Percentiles rank a stretch among this genome's conserved stretches.
phyloP scores from a whole-genome alignment of 192 early-diverging fungal genomes.

The Rhizophagus clarus region DNA sequence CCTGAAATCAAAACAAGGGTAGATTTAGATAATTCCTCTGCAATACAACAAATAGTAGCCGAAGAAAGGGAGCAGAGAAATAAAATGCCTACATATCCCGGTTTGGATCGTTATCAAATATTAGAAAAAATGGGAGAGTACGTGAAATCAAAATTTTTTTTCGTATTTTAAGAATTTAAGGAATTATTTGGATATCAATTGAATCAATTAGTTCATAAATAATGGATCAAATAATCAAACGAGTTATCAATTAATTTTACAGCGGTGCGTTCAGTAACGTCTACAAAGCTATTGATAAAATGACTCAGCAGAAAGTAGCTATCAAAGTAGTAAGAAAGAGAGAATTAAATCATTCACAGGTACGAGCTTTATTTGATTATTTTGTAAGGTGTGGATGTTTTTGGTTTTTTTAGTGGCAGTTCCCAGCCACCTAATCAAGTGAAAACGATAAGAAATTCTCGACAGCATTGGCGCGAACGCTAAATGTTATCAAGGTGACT shows the following conservation, averaged over 20 bases:
- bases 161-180: too few relatives aligned
- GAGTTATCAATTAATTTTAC: conserved; percentile 23
- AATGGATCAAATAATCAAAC: neutral
- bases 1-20: conserved; percentile 11
- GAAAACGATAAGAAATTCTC: neutral
- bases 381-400: neutral
- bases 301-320: conserved; percentile 70
- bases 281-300: conserved; percentile 70
- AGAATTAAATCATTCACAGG: conserved; percentile 72
- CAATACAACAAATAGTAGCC: conserved; percentile 50
- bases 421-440: neutral
- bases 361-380: conserved; percentile 22
- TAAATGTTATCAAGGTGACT: neutral
- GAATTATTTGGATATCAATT: too few relatives aligned
- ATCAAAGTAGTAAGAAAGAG: conserved; percentile 82
- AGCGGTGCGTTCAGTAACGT: conserved; percentile 89
- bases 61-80: conserved; percentile 53
- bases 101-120: conserved; percentile 58
- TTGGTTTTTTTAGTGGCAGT: neutral
- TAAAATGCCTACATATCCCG: conserved; percentile 57
- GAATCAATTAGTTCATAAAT: neutral
- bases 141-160: conserved; percentile 35
- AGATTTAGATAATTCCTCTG: conserved; percentile 33
- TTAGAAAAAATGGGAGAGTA: conserved; percentile 75
- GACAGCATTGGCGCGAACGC: neutral